Evolutionary conservation across 495 filamentous ascomycete genomes (phyloP), one percentile per base, ranked within the genome.

Genomic region (Alectoria sarmentosa): DNA sequence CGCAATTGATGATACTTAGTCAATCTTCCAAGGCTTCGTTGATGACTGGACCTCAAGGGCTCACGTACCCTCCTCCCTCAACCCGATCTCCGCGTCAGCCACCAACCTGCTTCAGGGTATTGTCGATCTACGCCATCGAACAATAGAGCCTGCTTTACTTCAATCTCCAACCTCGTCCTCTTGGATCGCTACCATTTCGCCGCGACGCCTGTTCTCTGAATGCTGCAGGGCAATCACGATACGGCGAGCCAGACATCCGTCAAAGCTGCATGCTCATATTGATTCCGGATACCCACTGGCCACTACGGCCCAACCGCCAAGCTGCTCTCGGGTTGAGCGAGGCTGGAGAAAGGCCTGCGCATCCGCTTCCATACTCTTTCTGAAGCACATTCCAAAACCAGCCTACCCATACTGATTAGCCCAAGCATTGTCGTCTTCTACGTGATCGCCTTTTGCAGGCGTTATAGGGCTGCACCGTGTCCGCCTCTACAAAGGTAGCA

Each of bases 91-190:
- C 2, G 52, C 17, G 28, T 55, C 52, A 55, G 57, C 57, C 39
- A 38, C 57, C 57, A 60, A 41, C 57, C 39, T 41, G 36, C 57
- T 42, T 60, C 37, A 26, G 36, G 37, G 57, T 60, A 41, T 26
- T 41, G 26, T 32, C 49, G 30, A 55, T 55, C 52, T 55, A 55
- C 52, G 52, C 52, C 17, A 55, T 55, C 26, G 23, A 34, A 55
- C 34, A 55, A 55, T 55, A 55, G 52, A 60, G 57, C 57, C 41
- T 60, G 36, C 57, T 60, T 41, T 60, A 36, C 37, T 60, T 41
- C n/a, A 30, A 41, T 15, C 37, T 41, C 57, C 57, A 39, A 7
- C 36, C 37, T 39, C 36, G 34, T 55, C 21, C 52, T 34, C 52
- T 55, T 14, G 26, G 28, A 17, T 32, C 26, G 4, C 15, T 34